These are phyloP conservation scores for Boletus sensibilis DNA, from an alignment of 768 basidiomycete species.

Conservation along the genomic window DNA sequence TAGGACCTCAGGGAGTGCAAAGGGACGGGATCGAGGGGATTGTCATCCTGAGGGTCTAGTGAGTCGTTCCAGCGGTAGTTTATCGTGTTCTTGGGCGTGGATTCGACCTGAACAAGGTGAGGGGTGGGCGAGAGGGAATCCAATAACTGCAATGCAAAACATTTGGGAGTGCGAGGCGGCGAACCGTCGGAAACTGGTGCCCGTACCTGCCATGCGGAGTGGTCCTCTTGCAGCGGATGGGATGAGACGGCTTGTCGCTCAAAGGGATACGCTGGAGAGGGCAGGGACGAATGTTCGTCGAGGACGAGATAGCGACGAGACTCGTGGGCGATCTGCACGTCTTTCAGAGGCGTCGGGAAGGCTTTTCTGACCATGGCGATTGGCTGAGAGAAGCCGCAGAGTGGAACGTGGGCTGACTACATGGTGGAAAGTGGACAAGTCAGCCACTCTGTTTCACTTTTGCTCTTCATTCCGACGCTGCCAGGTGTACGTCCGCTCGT, in stretches of 20 bases:
- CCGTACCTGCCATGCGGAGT: not conserved
- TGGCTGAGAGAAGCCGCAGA: not conserved
- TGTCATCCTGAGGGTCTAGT: not conserved
- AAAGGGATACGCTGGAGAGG: constrained; percentile 8
- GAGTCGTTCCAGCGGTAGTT: not conserved
- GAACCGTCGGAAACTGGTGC: not conserved
- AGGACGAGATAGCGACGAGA: constrained; percentile 15
- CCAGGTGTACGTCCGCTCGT: too few relatives aligned
- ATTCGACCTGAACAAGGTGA: not conserved
- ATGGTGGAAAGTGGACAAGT: constrained; percentile 6
- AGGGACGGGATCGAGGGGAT: not conserved
- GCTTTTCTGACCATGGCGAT: constrained; percentile 5
- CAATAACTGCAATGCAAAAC: constrained; percentile 6
- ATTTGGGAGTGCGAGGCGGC: not conserved
- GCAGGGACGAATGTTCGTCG: not conserved
- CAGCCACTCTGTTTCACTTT: too few relatives aligned
- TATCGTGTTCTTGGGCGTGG: not conserved
- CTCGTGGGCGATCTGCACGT: constrained; percentile 17
- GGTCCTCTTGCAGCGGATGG: not conserved
- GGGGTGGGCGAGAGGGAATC: not conserved
- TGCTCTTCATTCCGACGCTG: too few relatives aligned
- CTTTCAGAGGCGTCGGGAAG: constrained; percentile 15
- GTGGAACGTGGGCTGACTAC: not conserved
- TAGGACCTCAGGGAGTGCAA: not conserved
- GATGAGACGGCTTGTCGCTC: not conserved